phyloP scores from a whole-genome alignment of 192 early-diverging fungal genomes.

The Lobosporangium transversale region DNA sequence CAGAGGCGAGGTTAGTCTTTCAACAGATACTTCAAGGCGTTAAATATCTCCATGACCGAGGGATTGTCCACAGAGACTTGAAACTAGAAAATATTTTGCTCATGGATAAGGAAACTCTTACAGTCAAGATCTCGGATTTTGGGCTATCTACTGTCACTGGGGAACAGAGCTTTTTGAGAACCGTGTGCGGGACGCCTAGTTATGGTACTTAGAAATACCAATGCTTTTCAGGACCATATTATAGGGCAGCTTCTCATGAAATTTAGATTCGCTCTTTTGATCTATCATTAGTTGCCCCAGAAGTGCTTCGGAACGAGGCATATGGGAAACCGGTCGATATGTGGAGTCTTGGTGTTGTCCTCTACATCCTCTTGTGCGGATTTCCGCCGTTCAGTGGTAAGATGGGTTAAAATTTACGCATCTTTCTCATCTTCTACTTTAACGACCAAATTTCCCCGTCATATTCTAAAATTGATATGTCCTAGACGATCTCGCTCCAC shows the following conservation, averaged over 20 bases:
- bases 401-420: neutral
- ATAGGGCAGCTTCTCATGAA: too few relatives aligned
- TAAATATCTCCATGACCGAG: slow-evolving; percentile 83
- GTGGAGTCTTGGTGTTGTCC: slow-evolving; percentile 94
- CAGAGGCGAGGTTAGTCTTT: slow-evolving; percentile 79
- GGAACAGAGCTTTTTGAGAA: slow-evolving; percentile 72
- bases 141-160: slow-evolving; percentile 77
- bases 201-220: slow-evolving; percentile 71
- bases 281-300: slow-evolving; percentile 76
- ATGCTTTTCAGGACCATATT: too few relatives aligned
- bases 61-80: slow-evolving; percentile 94
- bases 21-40: slow-evolving; percentile 83
- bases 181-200: slow-evolving; percentile 89
- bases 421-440: too few relatives aligned
- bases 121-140: slow-evolving; percentile 95
- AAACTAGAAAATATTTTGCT: slow-evolving; percentile 84
- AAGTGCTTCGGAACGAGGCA: slow-evolving; percentile 77
- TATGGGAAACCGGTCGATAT: slow-evolving; percentile 86
- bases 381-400: slow-evolving; percentile 84
- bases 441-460: too few relatives aligned
- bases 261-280: too few relatives aligned
- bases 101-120: slow-evolving; percentile 57
- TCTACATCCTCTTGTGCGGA: slow-evolving; percentile 91
- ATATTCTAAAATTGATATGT: too few relatives aligned
- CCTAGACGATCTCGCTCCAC: slow-evolving; percentile 62